Conservation (phyloP, 164 flowering plant species). For the Vitis rotundifolia region DNA sequence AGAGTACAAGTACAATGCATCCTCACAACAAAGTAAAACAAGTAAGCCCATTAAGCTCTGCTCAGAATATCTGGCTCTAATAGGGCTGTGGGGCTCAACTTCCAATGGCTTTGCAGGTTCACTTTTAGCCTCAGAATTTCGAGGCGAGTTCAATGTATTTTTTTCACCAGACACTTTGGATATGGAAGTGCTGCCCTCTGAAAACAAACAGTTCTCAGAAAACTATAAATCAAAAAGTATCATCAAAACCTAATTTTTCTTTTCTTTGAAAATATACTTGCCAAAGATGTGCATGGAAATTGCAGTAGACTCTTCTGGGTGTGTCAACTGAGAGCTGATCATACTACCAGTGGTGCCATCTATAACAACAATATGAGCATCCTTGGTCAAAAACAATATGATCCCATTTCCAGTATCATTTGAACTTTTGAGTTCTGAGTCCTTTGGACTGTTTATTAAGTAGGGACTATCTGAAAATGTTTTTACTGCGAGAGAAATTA, state of each 20-base stretch:
- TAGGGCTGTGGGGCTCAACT: slow-evolving; percentile 18
- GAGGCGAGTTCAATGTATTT: slow-evolving; percentile 3
- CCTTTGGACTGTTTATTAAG: slow-evolving; percentile 12
- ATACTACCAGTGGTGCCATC: slow-evolving; percentile 24
- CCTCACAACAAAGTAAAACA: slow-evolving; percentile 28
- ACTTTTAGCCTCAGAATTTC: slow-evolving; percentile 17
- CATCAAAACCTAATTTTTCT: not conserved
- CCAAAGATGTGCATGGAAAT: slow-evolving; percentile 37
- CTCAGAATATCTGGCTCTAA: slow-evolving; percentile 9
- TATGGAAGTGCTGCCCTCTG: slow-evolving; percentile 29
- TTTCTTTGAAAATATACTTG: slow-evolving; percentile 13
- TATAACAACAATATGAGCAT: slow-evolving; percentile 24
- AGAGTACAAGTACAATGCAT: slow-evolving; percentile 21
- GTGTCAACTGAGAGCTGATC: slow-evolving; percentile 12
- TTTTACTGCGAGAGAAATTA: slow-evolving; percentile 23
- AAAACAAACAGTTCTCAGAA: slow-evolving; percentile 8
- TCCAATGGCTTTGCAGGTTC: slow-evolving; percentile 14
- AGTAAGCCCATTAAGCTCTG: slow-evolving; percentile 1
- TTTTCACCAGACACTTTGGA: slow-evolving; percentile 23
- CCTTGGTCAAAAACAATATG: slow-evolving; percentile 27
- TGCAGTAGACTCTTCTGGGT: slow-evolving; percentile 15
- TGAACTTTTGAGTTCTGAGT: slow-evolving; percentile 15
- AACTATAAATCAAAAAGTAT: not conserved
- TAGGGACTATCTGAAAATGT: slow-evolving; percentile 13
- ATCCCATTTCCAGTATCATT: slow-evolving; percentile 8